Evolutionary conservation across 78 protist species (phyloP).

Genomic region (Speleostelium caveatum): DNA sequence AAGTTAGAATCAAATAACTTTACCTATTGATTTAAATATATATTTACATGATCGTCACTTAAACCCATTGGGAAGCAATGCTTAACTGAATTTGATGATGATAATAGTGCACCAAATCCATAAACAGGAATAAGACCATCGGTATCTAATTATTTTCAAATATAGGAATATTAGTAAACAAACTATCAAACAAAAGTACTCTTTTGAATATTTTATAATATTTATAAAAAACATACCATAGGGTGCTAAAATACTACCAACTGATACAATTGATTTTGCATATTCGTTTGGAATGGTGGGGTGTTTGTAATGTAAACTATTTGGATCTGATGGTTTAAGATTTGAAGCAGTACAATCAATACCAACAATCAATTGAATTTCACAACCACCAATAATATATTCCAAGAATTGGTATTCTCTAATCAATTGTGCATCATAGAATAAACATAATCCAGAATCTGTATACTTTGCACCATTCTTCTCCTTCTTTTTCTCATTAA

Average conservation of each 20-base stretch:
- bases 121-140: constrained; percentile 85
- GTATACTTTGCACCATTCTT: constrained; percentile 48
- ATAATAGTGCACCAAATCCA: constrained; percentile 91
- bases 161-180: no score
- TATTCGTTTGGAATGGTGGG: constrained; percentile 70
- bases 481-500: constrained; percentile 54
- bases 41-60: constrained; percentile 5
- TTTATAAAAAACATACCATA: no score
- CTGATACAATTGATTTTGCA: constrained; percentile 76
- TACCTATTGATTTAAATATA: background rate
- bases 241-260: constrained; percentile 69
- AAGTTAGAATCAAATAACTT: background rate
- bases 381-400: constrained; percentile 85
- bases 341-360: constrained; percentile 95
- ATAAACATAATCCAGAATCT: constrained; percentile 62
- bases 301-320: constrained; percentile 86
- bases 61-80: constrained; percentile 85
- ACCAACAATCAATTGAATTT: constrained; percentile 82
- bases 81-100: background rate
- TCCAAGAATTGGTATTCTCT: constrained; percentile 76
- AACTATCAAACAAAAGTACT: no score
- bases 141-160: no score
- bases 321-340: constrained; percentile 45
- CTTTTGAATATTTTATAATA: no score
- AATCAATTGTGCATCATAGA: constrained; percentile 9